Conservation (phyloP, 2,329 filamentous ascomycete genomes). For the Juglanconis sp. region DNA sequence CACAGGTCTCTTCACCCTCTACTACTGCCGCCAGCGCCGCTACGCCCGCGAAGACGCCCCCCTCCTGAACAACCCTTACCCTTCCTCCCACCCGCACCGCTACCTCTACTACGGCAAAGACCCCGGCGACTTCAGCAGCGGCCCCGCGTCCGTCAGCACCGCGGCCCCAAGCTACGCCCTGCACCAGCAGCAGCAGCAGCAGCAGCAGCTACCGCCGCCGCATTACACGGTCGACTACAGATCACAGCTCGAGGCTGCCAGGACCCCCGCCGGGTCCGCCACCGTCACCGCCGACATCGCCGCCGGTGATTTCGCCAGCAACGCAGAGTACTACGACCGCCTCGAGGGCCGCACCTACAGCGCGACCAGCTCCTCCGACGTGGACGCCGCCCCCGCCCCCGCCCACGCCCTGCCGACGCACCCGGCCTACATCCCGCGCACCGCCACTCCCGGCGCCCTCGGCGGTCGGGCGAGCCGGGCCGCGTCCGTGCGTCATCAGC, state of each 20-base stretch:
- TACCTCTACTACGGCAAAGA: conserved; percentile 11
- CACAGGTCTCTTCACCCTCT: conserved; percentile 42
- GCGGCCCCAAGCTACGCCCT: conserved; percentile 3
- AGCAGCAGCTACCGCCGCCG: conserved; percentile 15
- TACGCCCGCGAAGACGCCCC: conserved; percentile 28
- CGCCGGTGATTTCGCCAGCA: conserved; percentile 26
- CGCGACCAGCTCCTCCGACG: conserved; percentile 2
- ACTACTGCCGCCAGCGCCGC: conserved; percentile 43
- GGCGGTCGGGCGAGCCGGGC: conserved; percentile 17
- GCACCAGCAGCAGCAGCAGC: not conserved
- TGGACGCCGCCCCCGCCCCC: too few relatives aligned
- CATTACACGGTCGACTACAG: conserved; percentile 33
- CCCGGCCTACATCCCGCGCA: conserved; percentile 44
- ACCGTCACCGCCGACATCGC: not conserved
- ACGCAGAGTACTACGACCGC: conserved; percentile 39
- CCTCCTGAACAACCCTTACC: not conserved
- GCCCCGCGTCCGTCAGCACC: conserved; percentile 22
- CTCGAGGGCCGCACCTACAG: conserved; percentile 27
- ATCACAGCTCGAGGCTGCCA: conserved; percentile 2
- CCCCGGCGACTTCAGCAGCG: conserved; percentile 19
- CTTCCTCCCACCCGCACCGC: not conserved
- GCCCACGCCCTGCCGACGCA: conserved; percentile 40
- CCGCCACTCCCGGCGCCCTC: conserved; percentile 11
- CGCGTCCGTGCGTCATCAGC: not conserved
- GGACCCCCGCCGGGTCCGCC: not conserved